phyloP scores from a whole-genome alignment of 1,139 yeast genomes.

The Tardiomyces blankii region DNA sequence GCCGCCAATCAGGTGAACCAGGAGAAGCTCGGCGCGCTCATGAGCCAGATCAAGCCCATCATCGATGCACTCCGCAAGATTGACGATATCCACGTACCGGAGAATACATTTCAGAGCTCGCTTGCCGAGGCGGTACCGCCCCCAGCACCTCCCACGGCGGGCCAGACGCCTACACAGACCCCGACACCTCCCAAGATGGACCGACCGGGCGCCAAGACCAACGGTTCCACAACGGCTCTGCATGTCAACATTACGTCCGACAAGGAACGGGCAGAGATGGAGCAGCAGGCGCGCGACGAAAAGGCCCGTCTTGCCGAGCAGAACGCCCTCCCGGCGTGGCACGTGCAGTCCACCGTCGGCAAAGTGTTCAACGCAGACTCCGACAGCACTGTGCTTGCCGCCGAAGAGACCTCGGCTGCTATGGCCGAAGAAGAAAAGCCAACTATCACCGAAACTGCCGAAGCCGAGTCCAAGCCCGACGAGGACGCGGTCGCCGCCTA shows the following conservation, averaged over 20 bases:
- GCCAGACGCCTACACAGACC: conserved; percentile 20
- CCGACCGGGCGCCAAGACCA: conserved; percentile 6
- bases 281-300: conserved; percentile 52
- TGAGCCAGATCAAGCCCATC: conserved; percentile 85
- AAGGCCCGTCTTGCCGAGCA: conserved; percentile 55
- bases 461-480: conserved; percentile 34
- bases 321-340: conserved; percentile 97
- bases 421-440: conserved; percentile 30
- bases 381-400: conserved; percentile 22
- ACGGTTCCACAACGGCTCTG: conserved; percentile 26
- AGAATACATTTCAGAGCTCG: conserved; percentile 76
- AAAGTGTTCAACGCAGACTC: conserved; percentile 17
- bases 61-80: conserved; percentile 73
- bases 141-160: conserved; percentile 23
- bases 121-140: conserved; percentile 71
- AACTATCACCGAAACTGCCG: conserved; percentile 10
- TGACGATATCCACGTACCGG: conserved; percentile 78
- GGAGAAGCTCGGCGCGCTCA: conserved; percentile 68
- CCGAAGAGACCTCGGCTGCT: conserved; percentile 8
- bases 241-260: conserved; percentile 89
- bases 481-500: conserved; percentile 69
- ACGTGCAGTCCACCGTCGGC: conserved; percentile 82
- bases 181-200: conserved; percentile 26
- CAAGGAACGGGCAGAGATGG: conserved; percentile 56
- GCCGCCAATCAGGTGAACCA: conserved; percentile 76